Evolutionary conservation across 1,139 yeast species (phyloP), one percentile per base, ranked within the genome.

Genomic region (Kodamaea sp.): DNA sequence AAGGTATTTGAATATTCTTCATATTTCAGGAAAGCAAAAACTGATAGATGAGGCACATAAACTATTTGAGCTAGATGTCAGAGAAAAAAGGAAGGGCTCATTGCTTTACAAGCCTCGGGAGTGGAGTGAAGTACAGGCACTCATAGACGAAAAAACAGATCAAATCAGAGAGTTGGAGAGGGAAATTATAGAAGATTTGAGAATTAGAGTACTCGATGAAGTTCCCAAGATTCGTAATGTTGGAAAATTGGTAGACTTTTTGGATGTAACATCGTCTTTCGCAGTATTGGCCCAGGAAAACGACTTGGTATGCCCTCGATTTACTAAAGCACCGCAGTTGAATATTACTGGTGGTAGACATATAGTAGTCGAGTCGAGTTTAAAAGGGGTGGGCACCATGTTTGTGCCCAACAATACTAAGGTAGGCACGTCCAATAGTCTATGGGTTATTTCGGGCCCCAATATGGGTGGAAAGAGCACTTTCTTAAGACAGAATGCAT

Each of bases 401-500:
- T 92, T 89, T 52, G 76, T 75, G 1, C 66, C 83, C 0, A 92
- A 92, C 54, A 80, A 82, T 50, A 46, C 60, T 1, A 51, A 79
- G 7, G 45, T 67, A 2, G 53, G 54, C 4, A 51, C 48, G 13
- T 28, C 33, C 2, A 32, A 31, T 11, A 38, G 34, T n/a, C 31
- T 64, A 14, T 86, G 95, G 90, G 71, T 92, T 7, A 80, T 92
- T 4, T 82, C 96, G 0, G 98, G 98, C 0, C 97, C 97, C 1
- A 92, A 92, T 53, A 92, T 92, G 97, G 97, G 97, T 3, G 98
- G 98, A 0, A 92, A 92, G 52, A 85, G 96, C 28, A 90, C 97
- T 0, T 92, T 78, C 50, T 62, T 92, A 32, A 73, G 97, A 30
- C 97, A 90, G 47, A 85, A 83, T 52, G 97, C 97, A 0, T 61